A percentile compares a stretch with the other conserved stretches of the same genome.
Conservation (phyloP, 208 protist genomes). For the Blastocrithidia nonstop region DNA sequence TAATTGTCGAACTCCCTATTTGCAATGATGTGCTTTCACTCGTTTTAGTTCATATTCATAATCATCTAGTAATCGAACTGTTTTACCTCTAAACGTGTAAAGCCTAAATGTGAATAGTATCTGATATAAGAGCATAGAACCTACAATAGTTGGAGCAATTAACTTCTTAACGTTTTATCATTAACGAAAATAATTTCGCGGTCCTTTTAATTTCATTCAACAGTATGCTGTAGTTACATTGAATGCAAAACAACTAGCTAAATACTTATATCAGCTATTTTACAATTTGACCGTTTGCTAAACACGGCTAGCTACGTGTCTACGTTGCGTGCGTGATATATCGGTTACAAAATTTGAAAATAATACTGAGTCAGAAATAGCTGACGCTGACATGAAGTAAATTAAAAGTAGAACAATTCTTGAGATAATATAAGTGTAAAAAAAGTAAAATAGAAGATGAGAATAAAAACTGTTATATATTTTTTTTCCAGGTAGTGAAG, state of each 20-base stretch:
- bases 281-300: slow-evolving; percentile 60
- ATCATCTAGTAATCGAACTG: no score
- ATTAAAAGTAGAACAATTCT: no score
- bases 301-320: slow-evolving; percentile 53
- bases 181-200: slow-evolving; percentile 81
- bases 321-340: slow-evolving; percentile 52
- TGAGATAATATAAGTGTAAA: no score
- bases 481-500: neutral
- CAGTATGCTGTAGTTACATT: slow-evolving; percentile 40
- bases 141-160: slow-evolving; percentile 83
- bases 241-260: slow-evolving; percentile 50
- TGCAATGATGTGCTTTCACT: slow-evolving; percentile 79
- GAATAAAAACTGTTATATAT: no score
- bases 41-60: slow-evolving; percentile 86
- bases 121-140: slow-evolving; percentile 73
- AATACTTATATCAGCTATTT: slow-evolving; percentile 59
- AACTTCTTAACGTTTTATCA: no score
- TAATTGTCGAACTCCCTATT: slow-evolving; percentile 71
- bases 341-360: slow-evolving; percentile 70
- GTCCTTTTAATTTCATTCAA: slow-evolving; percentile 72
- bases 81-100: no score
- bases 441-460: no score
- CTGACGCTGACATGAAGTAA: no score
- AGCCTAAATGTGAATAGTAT: no score
- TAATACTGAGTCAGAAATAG: slow-evolving; percentile 14